Evolutionary conservation across 75 land plant species (phyloP).

Genomic region (Sequoiadendron giganteum): DNA sequence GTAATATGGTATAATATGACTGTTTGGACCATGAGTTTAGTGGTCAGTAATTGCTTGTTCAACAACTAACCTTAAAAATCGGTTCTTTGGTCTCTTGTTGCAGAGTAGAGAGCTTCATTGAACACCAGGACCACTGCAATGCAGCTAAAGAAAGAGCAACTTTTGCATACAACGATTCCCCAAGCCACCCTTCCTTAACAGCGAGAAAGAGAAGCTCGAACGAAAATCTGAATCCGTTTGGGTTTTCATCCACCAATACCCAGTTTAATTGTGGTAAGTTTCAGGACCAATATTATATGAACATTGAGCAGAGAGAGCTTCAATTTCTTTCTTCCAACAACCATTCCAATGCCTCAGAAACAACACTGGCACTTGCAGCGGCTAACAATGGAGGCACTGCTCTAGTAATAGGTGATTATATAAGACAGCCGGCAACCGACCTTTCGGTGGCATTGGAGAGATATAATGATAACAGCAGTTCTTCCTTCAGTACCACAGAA

Average conservation of each 20-base stretch:
- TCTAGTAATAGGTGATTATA: neutral
- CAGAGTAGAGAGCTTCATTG: constrained; percentile 99
- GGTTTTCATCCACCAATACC: neutral
- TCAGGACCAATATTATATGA: neutral
- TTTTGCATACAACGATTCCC: neutral
- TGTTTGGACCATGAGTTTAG: neutral
- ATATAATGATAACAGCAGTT: neutral
- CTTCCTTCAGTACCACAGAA: neutral
- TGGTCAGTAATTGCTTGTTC: neutral
- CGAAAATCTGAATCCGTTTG: constrained; percentile 29
- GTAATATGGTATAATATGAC: neutral
- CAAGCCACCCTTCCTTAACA: constrained; percentile 34
- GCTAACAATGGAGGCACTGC: neutral
- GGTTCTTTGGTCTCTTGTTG: neutral
- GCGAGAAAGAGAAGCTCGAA: constrained; percentile 40
- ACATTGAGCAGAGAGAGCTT: constrained; percentile 28
- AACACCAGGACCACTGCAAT: constrained; percentile 90
- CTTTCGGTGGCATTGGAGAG: neutral
- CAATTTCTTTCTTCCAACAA: constrained; percentile 31
- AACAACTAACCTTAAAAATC: neutral
- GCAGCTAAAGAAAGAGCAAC: constrained; percentile 19
- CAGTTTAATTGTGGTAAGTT: neutral
- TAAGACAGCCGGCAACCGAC: neutral
- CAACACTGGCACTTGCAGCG: neutral
- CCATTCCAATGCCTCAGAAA: neutral